Evolutionary conservation across 2,329 filamentous ascomycete species (phyloP).

Genomic region (Thelonectria olida): DNA sequence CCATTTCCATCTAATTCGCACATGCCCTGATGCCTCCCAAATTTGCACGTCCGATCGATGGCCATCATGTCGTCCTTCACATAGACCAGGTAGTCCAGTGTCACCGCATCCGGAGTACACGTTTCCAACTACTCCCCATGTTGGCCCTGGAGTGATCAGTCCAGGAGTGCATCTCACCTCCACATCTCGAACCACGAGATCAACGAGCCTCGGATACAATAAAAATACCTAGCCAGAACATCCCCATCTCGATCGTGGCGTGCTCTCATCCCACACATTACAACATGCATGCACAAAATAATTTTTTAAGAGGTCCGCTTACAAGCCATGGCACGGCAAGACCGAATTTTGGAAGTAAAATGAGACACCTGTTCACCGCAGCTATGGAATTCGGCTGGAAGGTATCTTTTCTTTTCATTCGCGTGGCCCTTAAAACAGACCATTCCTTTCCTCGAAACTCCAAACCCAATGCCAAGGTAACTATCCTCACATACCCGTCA

Average conservation of each 20-base stretch:
- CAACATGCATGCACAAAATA: background rate
- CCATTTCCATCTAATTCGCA: slow-evolving; percentile 21
- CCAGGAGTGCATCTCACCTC: background rate
- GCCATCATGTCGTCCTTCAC: no score
- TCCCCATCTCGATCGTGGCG: background rate
- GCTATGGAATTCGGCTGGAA: slow-evolving; percentile 44
- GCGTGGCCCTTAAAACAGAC: slow-evolving; percentile 47
- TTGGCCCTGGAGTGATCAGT: background rate
- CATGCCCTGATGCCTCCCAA: background rate
- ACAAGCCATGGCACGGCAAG: slow-evolving; percentile 1
- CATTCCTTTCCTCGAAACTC: slow-evolving; percentile 50
- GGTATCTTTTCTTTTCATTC: slow-evolving; percentile 49
- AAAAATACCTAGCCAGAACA: background rate
- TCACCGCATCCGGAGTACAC: no score
- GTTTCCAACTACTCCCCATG: background rate
- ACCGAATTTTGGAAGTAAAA: slow-evolving; percentile 28
- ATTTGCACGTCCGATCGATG: no score
- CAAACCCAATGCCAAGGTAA: slow-evolving; percentile 48
- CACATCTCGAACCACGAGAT: slow-evolving; percentile 6
- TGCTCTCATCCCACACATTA: slow-evolving; percentile 8
- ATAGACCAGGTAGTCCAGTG: no score
- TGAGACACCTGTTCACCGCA: slow-evolving; percentile 41
- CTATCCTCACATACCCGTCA: slow-evolving; percentile 42
- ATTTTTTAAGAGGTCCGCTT: background rate
- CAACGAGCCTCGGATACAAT: background rate